Evolutionary conservation across 2,329 filamentous ascomycete species (phyloP).

Genomic region (Pseudocercospora cruenta): DNA sequence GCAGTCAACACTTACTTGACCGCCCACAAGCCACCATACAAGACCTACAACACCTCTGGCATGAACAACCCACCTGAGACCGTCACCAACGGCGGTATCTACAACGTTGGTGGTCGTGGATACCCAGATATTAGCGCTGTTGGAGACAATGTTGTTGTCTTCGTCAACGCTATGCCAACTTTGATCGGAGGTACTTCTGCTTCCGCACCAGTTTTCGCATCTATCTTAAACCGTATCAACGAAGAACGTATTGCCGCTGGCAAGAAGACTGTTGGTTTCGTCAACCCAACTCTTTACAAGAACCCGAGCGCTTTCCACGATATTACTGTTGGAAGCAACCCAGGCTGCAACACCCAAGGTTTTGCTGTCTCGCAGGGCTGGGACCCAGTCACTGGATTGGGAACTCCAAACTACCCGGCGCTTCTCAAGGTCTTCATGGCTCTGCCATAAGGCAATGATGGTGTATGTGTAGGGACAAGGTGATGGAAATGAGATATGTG

Average conservation of each 20-base stretch:
- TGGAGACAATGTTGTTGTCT: constrained; percentile 34
- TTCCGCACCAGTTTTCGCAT: constrained; percentile 32
- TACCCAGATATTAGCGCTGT: constrained; percentile 50
- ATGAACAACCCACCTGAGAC: constrained; percentile 10
- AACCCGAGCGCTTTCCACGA: constrained; percentile 43
- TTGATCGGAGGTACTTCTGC: constrained; percentile 36
- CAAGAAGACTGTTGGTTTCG: constrained; percentile 36
- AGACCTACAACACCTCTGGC: constrained; percentile 54
- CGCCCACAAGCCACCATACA: constrained; percentile 33
- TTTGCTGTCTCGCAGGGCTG: constrained; percentile 35
- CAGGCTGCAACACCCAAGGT: constrained; percentile 38
- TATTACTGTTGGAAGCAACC: constrained; percentile 42
- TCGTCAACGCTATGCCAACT: constrained; percentile 26
- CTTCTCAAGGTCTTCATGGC: constrained; percentile 28
- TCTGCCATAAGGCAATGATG: not conserved
- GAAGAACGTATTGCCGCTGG: constrained; percentile 35
- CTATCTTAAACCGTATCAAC: constrained; percentile 36
- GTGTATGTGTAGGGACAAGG: too few relatives aligned
- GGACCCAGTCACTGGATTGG: constrained; percentile 35
- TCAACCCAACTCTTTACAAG: constrained; percentile 43
- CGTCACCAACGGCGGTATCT: constrained; percentile 24
- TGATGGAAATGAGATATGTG: not conserved
- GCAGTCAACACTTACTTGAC: constrained; percentile 44
- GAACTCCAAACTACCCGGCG: constrained; percentile 29
- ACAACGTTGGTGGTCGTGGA: constrained; percentile 32